These are phyloP conservation scores for Metschnikowia picachoensis DNA, from an alignment of 805 yeast genomes.

Conservation along the genomic window DNA sequence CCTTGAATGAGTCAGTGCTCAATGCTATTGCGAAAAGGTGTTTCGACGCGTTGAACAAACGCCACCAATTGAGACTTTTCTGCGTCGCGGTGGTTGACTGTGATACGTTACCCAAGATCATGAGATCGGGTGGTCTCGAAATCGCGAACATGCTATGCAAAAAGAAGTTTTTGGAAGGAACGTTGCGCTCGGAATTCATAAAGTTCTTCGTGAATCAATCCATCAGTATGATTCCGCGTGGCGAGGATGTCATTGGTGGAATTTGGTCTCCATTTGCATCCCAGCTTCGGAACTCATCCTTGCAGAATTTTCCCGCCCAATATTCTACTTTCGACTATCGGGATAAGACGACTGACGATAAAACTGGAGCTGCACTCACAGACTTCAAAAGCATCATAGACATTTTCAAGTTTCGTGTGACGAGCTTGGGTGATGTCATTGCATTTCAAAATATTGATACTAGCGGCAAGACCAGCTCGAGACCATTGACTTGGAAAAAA, in stretches of 20 bases:
- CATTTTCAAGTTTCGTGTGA: conserved; percentile 73
- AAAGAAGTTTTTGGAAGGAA: conserved; percentile 71
- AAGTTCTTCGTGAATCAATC: conserved; percentile 70
- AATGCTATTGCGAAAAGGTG: conserved; percentile 43
- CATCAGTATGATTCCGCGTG: conserved; percentile 62
- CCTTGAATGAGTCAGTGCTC: conserved; percentile 40
- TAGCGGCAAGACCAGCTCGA: conserved; percentile 31
- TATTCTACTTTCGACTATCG: conserved; percentile 78
- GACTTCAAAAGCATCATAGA: conserved; percentile 71
- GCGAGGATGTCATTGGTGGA: conserved; percentile 75
- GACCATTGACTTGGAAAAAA: conserved; percentile 65
- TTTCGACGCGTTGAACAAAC: conserved; percentile 38
- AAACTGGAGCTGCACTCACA: conserved; percentile 69
- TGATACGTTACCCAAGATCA: conserved; percentile 77
- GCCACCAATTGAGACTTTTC: conserved; percentile 72
- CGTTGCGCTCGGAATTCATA: conserved; percentile 73
- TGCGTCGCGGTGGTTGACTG: conserved; percentile 80
- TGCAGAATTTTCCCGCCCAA: conserved; percentile 67
- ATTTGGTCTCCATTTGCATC: conserved; percentile 82
- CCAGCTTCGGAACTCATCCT: conserved; percentile 52
- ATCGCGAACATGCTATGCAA: conserved; percentile 88
- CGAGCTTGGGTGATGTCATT: conserved; percentile 69
- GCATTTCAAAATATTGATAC: conserved; percentile 56
- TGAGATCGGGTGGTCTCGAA: conserved; percentile 82
- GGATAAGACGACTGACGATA: conserved; percentile 70